Base-by-base conservation (phyloP, 78 protist species). In the Emiliania huxleyi region DNA sequence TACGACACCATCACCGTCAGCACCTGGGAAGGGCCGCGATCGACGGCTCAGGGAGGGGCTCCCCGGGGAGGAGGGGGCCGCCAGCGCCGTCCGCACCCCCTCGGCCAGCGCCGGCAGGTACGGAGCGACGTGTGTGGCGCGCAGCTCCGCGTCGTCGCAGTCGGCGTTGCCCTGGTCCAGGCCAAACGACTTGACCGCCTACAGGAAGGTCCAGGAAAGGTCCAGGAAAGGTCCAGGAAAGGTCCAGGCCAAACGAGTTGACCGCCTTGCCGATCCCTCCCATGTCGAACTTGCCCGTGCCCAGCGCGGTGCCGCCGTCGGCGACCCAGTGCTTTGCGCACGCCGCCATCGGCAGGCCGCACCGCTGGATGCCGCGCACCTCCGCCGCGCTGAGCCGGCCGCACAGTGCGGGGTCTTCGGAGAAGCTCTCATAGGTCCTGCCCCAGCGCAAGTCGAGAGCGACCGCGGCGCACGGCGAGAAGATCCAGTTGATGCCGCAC, bases 391-490 rank as follows among this genome's bases (percentile, higher is more conserved):
- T 33, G 26, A 79, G 48, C 87, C 6, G 49, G 35, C 35, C n/a
- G 33, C 22, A 48, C 33, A 40, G 48, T 26, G 87, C 46, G 23
- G 43, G 23, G 48, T 79, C 87, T 33, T 40, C 87, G 4, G 43
- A 40, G n/a, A 79, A 79, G 43, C 43, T 3, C 87, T 79, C 87
- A 49, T 42, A 79, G 35, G 87, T 42, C n/a, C 87, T 48, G 37
- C 87, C 87, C 87, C 87, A 79, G 25, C 87, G 87, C 87, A 42
- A 21, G 87, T 79, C 87, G 33, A 0, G 23, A 11, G 49, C 49
- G 37, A 79, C 48, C 35, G 87, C 87, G 6, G 33, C 87, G 48
- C 87, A 79, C n/a, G 87, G 87, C 49, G 87, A 4, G 87, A 79
- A 79, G 25, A 79, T 42, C 49, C 2, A 40, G n/a, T 79, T 79